Conservation (phyloP, 495 filamentous ascomycete species). For the Barbatosphaeria neglecta region DNA sequence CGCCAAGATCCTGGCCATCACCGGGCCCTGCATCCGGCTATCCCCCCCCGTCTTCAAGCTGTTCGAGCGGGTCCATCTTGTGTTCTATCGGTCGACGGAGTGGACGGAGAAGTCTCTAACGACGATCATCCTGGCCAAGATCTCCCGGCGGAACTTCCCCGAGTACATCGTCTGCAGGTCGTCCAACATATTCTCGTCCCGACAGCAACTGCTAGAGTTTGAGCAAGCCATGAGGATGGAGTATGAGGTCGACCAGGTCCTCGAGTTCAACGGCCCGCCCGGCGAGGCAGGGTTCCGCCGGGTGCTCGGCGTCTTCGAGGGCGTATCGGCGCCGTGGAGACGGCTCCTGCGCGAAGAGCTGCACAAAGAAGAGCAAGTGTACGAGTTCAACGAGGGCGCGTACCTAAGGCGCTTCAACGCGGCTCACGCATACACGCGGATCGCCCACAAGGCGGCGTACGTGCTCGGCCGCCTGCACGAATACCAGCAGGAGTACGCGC, state of each 20-base stretch:
- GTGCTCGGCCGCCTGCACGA: slow-evolving; percentile 77
- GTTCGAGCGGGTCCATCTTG: slow-evolving; percentile 88
- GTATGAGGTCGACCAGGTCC: slow-evolving; percentile 67
- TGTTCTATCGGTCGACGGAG: slow-evolving; percentile 92
- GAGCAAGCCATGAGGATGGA: slow-evolving; percentile 79
- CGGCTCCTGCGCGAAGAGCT: slow-evolving; percentile 64
- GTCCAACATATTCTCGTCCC: slow-evolving; percentile 73
- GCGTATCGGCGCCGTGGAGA: slow-evolving; percentile 72
- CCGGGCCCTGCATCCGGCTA: slow-evolving; percentile 76
- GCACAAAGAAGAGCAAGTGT: slow-evolving; percentile 64
- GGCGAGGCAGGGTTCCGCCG: slow-evolving; percentile 45
- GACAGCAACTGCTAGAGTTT: slow-evolving; percentile 69
- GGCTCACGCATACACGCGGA: slow-evolving; percentile 86
- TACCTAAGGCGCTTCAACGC: slow-evolving; percentile 88
- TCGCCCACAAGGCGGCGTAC: slow-evolving; percentile 72
- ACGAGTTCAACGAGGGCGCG: slow-evolving; percentile 75
- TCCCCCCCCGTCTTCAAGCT: slow-evolving; percentile 62
- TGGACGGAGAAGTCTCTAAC: slow-evolving; percentile 97
- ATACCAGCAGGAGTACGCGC: slow-evolving; percentile 62
- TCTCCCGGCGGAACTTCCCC: slow-evolving; percentile 76
- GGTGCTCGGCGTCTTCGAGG: slow-evolving; percentile 61
- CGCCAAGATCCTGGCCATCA: slow-evolving; percentile 64
- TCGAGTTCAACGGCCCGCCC: slow-evolving; percentile 74
- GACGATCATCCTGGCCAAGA: slow-evolving; percentile 86
- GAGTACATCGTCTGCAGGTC: slow-evolving; percentile 84